A percentile compares a stretch with the other conserved stretches of the same genome.
These are phyloP conservation scores for Podospora comata DNA, from an alignment of 495 filamentous ascomycete genomes.

Conservation along the genomic window DNA sequence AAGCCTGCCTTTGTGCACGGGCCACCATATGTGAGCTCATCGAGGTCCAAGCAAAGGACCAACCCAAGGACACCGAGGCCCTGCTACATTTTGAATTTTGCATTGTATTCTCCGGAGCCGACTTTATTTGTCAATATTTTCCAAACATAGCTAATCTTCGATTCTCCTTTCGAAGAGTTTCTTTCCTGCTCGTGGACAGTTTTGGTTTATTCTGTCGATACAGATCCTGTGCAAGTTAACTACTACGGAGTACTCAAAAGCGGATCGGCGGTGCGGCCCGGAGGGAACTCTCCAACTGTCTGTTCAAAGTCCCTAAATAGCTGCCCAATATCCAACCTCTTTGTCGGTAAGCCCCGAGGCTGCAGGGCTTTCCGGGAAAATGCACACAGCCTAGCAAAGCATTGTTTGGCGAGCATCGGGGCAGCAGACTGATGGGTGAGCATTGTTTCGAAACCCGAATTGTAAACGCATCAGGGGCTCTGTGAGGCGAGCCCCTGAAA, in stretches of 20 bases:
- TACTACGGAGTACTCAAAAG: no score
- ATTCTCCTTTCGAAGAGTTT: no score
- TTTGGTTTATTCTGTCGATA: no score
- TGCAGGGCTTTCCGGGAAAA: background rate
- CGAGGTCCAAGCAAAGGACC: background rate
- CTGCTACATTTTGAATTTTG: background rate
- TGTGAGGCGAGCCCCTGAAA: conserved; percentile 10
- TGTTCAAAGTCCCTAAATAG: conserved; percentile 3
- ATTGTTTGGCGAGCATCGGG: background rate
- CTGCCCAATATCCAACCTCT: conserved; percentile 1
- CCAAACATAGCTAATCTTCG: no score
- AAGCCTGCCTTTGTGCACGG: conserved; percentile 1
- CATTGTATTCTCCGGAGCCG: no score
- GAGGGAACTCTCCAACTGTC: background rate
- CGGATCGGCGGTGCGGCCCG: no score
- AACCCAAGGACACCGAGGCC: background rate
- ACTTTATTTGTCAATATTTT: no score
- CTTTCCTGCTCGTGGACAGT: no score
- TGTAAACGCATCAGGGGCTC: conserved; percentile 9
- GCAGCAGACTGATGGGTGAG: background rate
- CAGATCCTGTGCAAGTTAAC: no score
- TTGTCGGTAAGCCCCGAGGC: background rate
- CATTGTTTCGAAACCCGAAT: conserved; percentile 15
- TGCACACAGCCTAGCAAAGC: background rate
- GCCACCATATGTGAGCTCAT: conserved; percentile 3